These are phyloP conservation scores for Ascoidea tarda DNA, from an alignment of 805 yeast genomes.

Conservation along the genomic window DNA sequence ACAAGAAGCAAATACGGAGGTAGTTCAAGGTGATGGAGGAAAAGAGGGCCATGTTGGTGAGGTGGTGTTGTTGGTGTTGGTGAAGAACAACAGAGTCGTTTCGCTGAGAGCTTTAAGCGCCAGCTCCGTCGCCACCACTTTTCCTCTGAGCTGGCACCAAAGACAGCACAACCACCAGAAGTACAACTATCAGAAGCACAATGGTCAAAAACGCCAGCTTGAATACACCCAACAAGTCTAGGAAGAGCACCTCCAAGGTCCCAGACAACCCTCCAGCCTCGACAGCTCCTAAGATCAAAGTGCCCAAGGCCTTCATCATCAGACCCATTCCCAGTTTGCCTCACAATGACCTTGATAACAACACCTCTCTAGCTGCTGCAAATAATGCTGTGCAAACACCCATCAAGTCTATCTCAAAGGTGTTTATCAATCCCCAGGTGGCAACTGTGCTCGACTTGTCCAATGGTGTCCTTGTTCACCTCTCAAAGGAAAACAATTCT, in stretches of 20 bases:
- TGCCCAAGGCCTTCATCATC: slow-evolving; percentile 26
- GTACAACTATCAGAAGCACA: not conserved
- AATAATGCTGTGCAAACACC: slow-evolving; percentile 24
- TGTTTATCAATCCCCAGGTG: too few species aligned
- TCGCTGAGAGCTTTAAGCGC: too few species aligned
- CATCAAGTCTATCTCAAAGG: slow-evolving; percentile 24
- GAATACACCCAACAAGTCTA: not conserved
- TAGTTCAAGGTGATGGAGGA: slow-evolving; percentile 7
- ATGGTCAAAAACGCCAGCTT: not conserved
- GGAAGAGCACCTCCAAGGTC: not conserved
- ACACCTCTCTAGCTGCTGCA: slow-evolving; percentile 6
- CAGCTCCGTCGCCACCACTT: too few species aligned
- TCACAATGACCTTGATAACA: too few species aligned
- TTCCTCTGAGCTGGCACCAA: too few species aligned
- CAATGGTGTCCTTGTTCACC: slow-evolving; percentile 29
- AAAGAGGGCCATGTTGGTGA: not conserved
- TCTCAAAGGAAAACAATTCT: slow-evolving; percentile 29
- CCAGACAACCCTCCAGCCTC: not conserved
- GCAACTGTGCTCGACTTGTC: slow-evolving; percentile 31
- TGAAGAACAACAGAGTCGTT: too few species aligned
- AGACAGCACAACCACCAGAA: too few species aligned
- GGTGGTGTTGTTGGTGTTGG: not conserved
- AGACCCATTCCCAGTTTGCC: slow-evolving; percentile 17
- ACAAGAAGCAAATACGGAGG: slow-evolving; percentile 7
- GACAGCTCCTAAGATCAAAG: slow-evolving; percentile 19